Evolutionary conservation across 257 asterid genomes (phyloP).

Genomic region (Rhazya stricta): DNA sequence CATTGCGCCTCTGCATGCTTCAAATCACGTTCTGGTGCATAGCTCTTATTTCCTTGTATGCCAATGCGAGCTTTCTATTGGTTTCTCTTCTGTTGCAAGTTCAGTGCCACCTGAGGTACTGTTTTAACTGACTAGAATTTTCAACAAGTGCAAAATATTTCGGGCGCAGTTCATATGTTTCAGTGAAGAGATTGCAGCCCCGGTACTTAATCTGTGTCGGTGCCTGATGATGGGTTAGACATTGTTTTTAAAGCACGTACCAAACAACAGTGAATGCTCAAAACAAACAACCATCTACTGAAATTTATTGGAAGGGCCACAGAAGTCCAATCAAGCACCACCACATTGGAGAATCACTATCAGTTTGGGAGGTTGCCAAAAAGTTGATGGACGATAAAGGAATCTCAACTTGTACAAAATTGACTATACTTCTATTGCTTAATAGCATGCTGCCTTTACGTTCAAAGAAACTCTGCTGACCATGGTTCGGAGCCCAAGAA

Average conservation of each 20-base stretch:
- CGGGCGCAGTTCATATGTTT: slow-evolving; percentile 6
- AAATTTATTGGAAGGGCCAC: slow-evolving; percentile 20
- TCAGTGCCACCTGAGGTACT: too few relatives aligned
- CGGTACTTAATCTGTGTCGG: slow-evolving; percentile 11
- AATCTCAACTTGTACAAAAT: background rate
- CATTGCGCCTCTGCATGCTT: too few relatives aligned
- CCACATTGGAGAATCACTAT: background rate
- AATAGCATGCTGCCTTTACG: slow-evolving; percentile 12
- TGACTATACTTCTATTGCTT: background rate
- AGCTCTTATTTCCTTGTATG: too few relatives aligned
- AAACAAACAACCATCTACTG: slow-evolving; percentile 16
- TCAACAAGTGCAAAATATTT: background rate
- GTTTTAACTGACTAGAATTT: too few relatives aligned
- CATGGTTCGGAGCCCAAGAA: slow-evolving; percentile 36
- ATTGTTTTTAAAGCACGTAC: slow-evolving; percentile 10
- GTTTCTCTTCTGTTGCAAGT: too few relatives aligned
- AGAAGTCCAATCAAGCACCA: slow-evolving; percentile 8
- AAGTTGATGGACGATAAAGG: background rate
- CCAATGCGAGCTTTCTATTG: too few relatives aligned
- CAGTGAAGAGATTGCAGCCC: background rate
- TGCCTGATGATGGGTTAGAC: background rate
- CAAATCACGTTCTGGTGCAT: too few relatives aligned
- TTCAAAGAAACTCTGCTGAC: slow-evolving; percentile 7
- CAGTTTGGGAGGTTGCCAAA: background rate
- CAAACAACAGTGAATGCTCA: slow-evolving; percentile 23